phyloP scores from a whole-genome alignment of 2,329 filamentous ascomycete genomes.

The Lecanicillium sp. region DNA sequence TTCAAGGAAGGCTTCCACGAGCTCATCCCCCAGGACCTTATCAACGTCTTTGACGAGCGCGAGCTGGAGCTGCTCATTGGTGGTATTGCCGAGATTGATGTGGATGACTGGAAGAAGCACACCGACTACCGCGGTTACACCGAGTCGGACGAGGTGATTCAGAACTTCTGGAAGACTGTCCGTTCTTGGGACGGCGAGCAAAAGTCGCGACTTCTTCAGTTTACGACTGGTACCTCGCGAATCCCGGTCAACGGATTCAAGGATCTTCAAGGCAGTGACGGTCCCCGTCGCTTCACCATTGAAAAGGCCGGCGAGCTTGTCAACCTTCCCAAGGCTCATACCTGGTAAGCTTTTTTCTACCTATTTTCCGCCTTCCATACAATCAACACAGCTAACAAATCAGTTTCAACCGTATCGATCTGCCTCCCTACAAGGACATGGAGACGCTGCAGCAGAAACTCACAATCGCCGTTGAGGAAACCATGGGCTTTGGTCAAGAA shows the following conservation, averaged over 20 bases:
- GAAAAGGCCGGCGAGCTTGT: constrained; percentile 90
- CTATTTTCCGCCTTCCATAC: neutral
- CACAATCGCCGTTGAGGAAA: constrained; percentile 96
- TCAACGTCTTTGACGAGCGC: constrained; percentile 98
- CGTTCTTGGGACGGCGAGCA: constrained; percentile 97
- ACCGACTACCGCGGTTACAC: constrained; percentile 99
- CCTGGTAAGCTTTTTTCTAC: constrained; percentile 62
- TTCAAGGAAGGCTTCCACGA: constrained; percentile 98
- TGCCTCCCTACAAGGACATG: constrained; percentile 86
- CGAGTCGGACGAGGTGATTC: constrained; percentile 92
- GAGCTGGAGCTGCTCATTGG: constrained; percentile 95
- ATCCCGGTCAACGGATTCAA: constrained; percentile 99
- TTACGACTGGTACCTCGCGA: constrained; percentile 93
- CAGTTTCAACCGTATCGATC: constrained; percentile 94
- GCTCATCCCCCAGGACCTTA: constrained; percentile 89
- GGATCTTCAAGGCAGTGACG: constrained; percentile 94
- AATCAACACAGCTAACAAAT: constrained; percentile 20
- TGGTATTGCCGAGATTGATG: constrained; percentile 98
- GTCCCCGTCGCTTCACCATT: constrained; percentile 91
- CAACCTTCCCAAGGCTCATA: constrained; percentile 94
- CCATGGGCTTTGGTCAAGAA: constrained; percentile 97
- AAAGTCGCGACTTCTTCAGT: constrained; percentile 92
- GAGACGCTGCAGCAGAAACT: constrained; percentile 84
- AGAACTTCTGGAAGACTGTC: constrained; percentile 98
- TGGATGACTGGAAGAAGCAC: constrained; percentile 99